A percentile compares a stretch with the other conserved stretches of the same genome.
Conservation (phyloP, 1,284 basidiomycete species). For the Tylopilus microsporus region DNA sequence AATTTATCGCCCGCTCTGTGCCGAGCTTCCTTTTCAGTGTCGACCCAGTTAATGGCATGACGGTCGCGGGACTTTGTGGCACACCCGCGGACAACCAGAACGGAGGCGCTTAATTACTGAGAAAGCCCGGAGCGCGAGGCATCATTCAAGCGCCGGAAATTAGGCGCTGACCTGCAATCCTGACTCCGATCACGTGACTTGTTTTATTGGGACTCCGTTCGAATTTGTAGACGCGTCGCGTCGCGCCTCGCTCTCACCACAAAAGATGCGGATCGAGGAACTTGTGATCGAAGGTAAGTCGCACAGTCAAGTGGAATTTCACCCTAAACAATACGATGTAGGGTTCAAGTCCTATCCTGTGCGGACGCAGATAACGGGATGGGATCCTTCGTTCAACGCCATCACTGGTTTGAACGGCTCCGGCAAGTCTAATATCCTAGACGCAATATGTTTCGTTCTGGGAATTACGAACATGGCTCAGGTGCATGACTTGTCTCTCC, state of each 20-base stretch:
- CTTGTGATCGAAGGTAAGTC: slow-evolving; percentile 67
- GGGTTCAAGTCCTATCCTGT: slow-evolving; percentile 98
- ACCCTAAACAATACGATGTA: slow-evolving; percentile 29
- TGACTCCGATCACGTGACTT: slow-evolving; percentile 13
- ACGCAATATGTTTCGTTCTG: slow-evolving; percentile 96
- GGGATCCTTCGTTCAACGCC: slow-evolving; percentile 95
- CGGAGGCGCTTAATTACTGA: background rate
- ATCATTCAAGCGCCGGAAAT: slow-evolving; percentile 15
- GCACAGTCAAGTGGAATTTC: too few species aligned
- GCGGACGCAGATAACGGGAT: slow-evolving; percentile 89
- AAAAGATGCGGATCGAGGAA: slow-evolving; percentile 74
- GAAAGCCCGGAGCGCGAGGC: background rate
- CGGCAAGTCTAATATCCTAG: slow-evolving; percentile 96
- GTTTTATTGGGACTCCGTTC: slow-evolving; percentile 22
- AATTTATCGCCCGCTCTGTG: slow-evolving; percentile 15
- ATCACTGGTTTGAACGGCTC: slow-evolving; percentile 95
- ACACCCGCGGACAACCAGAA: too few species aligned
- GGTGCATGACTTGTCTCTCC: slow-evolving; percentile 38
- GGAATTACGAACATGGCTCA: slow-evolving; percentile 91
- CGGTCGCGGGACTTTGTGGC: background rate
- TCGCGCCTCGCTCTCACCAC: slow-evolving; percentile 18
- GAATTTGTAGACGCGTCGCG: slow-evolving; percentile 29
- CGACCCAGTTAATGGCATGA: background rate
- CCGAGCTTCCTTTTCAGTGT: slow-evolving; percentile 22
- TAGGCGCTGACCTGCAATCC: slow-evolving; percentile 1